Percentiles rank a stretch among this genome's conserved stretches.
phyloP scores from a whole-genome alignment of 1,139 yeast species.

The Zygosaccharomyces pseudobailii region DNA sequence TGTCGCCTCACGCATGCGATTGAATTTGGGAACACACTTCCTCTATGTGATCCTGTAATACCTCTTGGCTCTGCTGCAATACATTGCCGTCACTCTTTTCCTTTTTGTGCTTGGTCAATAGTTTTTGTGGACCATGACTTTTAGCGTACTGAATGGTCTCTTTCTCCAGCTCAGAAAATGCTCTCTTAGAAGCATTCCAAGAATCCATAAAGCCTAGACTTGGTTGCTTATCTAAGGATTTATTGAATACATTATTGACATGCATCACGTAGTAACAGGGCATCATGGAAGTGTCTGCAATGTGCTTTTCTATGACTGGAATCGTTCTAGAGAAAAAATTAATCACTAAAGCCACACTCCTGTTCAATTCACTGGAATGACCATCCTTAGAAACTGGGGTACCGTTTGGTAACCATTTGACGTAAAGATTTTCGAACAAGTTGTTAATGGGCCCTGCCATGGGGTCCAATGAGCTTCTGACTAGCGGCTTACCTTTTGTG shows the following conservation, averaged over 20 bases:
- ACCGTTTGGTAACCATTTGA: slow-evolving; percentile 44
- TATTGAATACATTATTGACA: slow-evolving; percentile 32
- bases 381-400: slow-evolving; percentile 42
- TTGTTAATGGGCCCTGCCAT: slow-evolving; percentile 56
- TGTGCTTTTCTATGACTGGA: slow-evolving; percentile 28
- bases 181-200: slow-evolving; percentile 32
- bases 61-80: background rate
- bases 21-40: slow-evolving; percentile 9
- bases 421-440: slow-evolving; percentile 44
- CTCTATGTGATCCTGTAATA: slow-evolving; percentile 9
- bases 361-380: slow-evolving; percentile 49
- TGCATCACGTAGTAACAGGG: slow-evolving; percentile 34
- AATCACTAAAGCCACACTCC: slow-evolving; percentile 42
- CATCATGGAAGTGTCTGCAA: slow-evolving; percentile 19
- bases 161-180: slow-evolving; percentile 21
- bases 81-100: background rate
- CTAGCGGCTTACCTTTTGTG: slow-evolving; percentile 55
- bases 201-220: slow-evolving; percentile 24
- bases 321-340: slow-evolving; percentile 37
- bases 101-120: slow-evolving; percentile 4
- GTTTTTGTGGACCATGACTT: slow-evolving; percentile 10
- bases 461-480: slow-evolving; percentile 61
- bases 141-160: slow-evolving; percentile 22
- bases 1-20: slow-evolving; percentile 2
- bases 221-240: slow-evolving; percentile 32